Percentiles rank a stretch among this genome's conserved stretches.
phyloP scores from a whole-genome alignment of 108 stramenopile genomes.

The Epithemia pelagica region DNA sequence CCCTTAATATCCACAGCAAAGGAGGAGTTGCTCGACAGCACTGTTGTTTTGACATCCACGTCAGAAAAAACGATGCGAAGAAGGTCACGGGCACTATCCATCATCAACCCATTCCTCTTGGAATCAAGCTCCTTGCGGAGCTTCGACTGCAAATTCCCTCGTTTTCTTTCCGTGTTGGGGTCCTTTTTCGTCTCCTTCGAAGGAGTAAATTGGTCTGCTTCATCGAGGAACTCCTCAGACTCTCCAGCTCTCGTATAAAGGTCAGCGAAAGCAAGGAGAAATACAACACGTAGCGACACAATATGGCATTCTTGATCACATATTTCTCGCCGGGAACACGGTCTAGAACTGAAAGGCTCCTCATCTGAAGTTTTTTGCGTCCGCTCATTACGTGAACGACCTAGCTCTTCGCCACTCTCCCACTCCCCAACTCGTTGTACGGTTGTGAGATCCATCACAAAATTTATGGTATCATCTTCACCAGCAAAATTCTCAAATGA shows the following conservation, averaged over 20 bases:
- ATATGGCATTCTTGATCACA: conserved; percentile 41
- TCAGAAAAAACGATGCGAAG: conserved; percentile 67
- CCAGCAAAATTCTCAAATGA: conserved; percentile 19
- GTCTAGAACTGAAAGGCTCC: conserved; percentile 48
- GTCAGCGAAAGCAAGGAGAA: conserved; percentile 70
- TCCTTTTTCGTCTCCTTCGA: neutral
- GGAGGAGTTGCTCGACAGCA: conserved; percentile 10
- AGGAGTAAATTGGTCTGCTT: neutral
- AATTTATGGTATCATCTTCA: conserved; percentile 62
- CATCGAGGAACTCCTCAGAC: neutral
- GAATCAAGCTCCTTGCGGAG: conserved; percentile 19
- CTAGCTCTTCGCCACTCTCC: neutral
- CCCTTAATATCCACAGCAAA: conserved; percentile 3
- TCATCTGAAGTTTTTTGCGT: conserved; percentile 36
- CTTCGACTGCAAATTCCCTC: conserved; percentile 21
- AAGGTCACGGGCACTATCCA: conserved; percentile 51
- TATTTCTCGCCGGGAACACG: conserved; percentile 41
- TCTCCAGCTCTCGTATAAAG: conserved; percentile 3
- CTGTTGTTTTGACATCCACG: conserved; percentile 10
- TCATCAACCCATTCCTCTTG: neutral
- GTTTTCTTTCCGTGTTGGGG: neutral
- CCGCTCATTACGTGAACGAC: neutral
- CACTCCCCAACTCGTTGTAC: conserved; percentile 15
- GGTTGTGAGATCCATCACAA: conserved; percentile 74
- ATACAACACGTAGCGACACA: conserved; percentile 66